A percentile compares a stretch with the other conserved stretches of the same genome.
Conservation (phyloP, 495 filamentous ascomycete genomes). For the Penicillium dipodomyicola region DNA sequence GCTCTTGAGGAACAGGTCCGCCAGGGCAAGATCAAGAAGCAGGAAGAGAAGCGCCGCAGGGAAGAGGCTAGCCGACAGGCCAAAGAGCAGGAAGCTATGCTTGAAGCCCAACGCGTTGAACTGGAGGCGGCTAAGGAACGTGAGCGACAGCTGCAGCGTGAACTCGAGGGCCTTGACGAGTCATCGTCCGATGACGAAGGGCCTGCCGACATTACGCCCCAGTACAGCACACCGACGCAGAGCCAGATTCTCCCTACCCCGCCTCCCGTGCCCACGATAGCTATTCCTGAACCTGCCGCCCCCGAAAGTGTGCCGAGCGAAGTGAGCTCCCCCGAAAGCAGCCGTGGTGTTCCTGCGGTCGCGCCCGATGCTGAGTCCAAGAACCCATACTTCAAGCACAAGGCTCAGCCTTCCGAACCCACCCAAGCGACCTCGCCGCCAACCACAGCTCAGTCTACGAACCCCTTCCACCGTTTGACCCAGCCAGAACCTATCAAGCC, state of each 20-base stretch:
- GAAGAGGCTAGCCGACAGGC: slow-evolving; percentile 83
- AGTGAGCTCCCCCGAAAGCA: slow-evolving; percentile 30
- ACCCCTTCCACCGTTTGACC: slow-evolving; percentile 91
- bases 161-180: slow-evolving; percentile 79
- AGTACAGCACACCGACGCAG: slow-evolving; percentile 75
- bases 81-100: slow-evolving; percentile 81
- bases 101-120: slow-evolving; percentile 85
- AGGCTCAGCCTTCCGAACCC: slow-evolving; percentile 44
- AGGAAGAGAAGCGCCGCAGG: slow-evolving; percentile 88
- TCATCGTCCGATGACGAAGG: slow-evolving; percentile 88
- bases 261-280: slow-evolving; percentile 25
- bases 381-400: slow-evolving; percentile 74
- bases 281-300: slow-evolving; percentile 37
- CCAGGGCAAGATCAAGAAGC: slow-evolving; percentile 93
- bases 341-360: slow-evolving; percentile 23
- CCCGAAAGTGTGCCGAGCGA: slow-evolving; percentile 27
- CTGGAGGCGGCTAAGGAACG: slow-evolving; percentile 86
- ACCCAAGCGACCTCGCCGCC: slow-evolving; percentile 19
- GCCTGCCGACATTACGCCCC: slow-evolving; percentile 73
- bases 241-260: slow-evolving; percentile 55
- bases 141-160: slow-evolving; percentile 80
- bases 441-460: slow-evolving; percentile 65
- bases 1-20: slow-evolving; percentile 92
- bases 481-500: slow-evolving; percentile 46
- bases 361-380: slow-evolving; percentile 51